Evolutionary conservation across 306 rosid species (phyloP).

Genomic region (Begonia loranthoides): DNA sequence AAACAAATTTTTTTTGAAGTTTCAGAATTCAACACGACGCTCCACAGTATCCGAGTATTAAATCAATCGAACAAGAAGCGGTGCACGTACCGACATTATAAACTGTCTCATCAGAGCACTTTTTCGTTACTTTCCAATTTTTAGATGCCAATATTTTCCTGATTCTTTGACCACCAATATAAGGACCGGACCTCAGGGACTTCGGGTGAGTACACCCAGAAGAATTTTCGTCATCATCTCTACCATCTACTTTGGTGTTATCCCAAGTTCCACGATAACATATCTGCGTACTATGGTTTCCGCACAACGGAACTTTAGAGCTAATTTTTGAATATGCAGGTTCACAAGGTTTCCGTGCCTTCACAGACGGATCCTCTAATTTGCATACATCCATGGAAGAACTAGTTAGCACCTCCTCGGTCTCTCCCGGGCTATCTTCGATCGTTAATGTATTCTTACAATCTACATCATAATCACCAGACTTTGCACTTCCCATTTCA

Average conservation of each 20-base stretch:
- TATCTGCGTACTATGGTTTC: slow-evolving; percentile 29
- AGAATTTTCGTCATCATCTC: slow-evolving; percentile 83
- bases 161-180: slow-evolving; percentile 40
- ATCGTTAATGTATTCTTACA: slow-evolving; percentile 23
- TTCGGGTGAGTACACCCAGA: slow-evolving; percentile 40
- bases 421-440: slow-evolving; percentile 13
- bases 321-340: slow-evolving; percentile 4
- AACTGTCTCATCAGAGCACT: slow-evolving; percentile 52
- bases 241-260: slow-evolving; percentile 50
- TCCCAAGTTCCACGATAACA: slow-evolving; percentile 23
- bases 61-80: slow-evolving; percentile 11
- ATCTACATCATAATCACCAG: slow-evolving; percentile 23
- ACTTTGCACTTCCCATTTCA: neutral
- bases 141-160: slow-evolving; percentile 56
- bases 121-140: slow-evolving; percentile 77
- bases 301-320: slow-evolving; percentile 6
- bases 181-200: slow-evolving; percentile 39
- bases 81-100: slow-evolving; percentile 44
- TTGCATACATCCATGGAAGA: slow-evolving; percentile 23
- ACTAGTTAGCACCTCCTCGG: slow-evolving; percentile 17
- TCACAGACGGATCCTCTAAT: slow-evolving; percentile 26
- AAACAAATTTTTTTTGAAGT: slow-evolving; percentile 20
- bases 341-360: slow-evolving; percentile 23
- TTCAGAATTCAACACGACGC: slow-evolving; percentile 26
- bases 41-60: slow-evolving; percentile 9